A percentile compares a stretch with the other conserved stretches of the same genome.
These are phyloP conservation scores for Epipyxis sp. DNA, from an alignment of 108 stramenopile genomes.

Conservation along the genomic window DNA sequence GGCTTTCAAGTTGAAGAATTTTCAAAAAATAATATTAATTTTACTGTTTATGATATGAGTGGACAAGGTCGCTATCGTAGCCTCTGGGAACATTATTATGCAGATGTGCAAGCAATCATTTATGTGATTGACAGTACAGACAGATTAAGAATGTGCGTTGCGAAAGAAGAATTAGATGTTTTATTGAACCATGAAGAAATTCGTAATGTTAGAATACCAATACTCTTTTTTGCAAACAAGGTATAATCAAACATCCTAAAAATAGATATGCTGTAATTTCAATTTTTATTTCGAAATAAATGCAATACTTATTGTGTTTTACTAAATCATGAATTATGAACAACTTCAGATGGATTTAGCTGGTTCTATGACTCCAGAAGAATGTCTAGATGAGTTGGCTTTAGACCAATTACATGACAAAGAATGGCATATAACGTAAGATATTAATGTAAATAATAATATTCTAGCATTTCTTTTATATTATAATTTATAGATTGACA, in stretches of 20 bases:
- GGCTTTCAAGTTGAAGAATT: conserved; percentile 57
- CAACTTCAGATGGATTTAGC: conserved; percentile 42
- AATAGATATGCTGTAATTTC: no score
- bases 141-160: conserved; percentile 55
- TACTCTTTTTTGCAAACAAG: conserved; percentile 53
- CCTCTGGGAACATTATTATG: conserved; percentile 58
- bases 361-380: conserved; percentile 45
- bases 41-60: conserved; percentile 59
- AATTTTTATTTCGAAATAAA: no score
- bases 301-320: background rate
- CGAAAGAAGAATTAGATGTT: conserved; percentile 51
- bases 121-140: conserved; percentile 61
- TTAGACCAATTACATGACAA: conserved; percentile 34
- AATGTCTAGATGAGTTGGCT: conserved; percentile 45
- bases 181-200: conserved; percentile 44
- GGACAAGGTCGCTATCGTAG: conserved; percentile 49
- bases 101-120: conserved; percentile 43
- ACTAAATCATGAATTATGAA: background rate
- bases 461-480: no score
- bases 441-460: no score
- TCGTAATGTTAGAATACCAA: conserved; percentile 9
- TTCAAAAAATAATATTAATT: conserved; percentile 51
- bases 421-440: conserved; percentile 52
- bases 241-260: no score
- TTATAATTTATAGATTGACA: no score